phyloP scores from a whole-genome alignment of 164 flowering plant genomes.

The Stephania japonica region DNA sequence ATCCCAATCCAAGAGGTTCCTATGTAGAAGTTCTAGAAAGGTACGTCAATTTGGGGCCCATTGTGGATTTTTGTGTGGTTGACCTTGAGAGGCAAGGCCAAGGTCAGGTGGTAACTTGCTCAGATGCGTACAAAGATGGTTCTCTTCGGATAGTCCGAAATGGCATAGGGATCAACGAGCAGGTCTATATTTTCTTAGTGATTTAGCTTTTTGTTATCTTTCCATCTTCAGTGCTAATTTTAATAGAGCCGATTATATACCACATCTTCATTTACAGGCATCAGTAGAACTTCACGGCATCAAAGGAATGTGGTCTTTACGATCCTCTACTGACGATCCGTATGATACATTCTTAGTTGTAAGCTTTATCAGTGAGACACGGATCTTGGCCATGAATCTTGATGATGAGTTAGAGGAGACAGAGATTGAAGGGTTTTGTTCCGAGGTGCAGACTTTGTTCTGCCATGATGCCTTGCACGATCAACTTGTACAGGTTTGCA shows the following conservation, averaged over 20 bases:
- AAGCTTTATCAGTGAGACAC: conserved; percentile 91
- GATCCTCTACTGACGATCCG: conserved; percentile 85
- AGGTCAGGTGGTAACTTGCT: conserved; percentile 98
- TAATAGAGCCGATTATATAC: neutral
- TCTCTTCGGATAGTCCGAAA: conserved; percentile 95
- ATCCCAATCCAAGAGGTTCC: conserved; percentile 94
- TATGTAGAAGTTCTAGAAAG: conserved; percentile 93
- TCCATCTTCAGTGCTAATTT: neutral
- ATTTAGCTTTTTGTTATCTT: neutral
- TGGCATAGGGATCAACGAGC: conserved; percentile 99
- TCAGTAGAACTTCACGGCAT: conserved; percentile 99
- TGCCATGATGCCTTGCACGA: conserved; percentile 86
- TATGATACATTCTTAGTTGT: conserved; percentile 94
- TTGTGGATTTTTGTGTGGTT: conserved; percentile 94
- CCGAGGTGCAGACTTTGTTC: conserved; percentile 82
- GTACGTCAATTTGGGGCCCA: conserved; percentile 94
- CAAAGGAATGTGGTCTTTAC: conserved; percentile 99
- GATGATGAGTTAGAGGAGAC: conserved; percentile 98
- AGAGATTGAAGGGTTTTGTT: conserved; percentile 89
- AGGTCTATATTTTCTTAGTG: conserved; percentile 38
- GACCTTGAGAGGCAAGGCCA: conserved; percentile 99
- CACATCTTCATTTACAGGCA: conserved; percentile 44
- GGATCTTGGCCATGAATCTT: conserved; percentile 89
- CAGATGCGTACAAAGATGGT: conserved; percentile 98
- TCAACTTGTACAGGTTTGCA: conserved; percentile 79